These are phyloP conservation scores for Apophysomyces trapeziformis DNA, from an alignment of 371 early-diverging fungal genomes.

Conservation along the genomic window DNA sequence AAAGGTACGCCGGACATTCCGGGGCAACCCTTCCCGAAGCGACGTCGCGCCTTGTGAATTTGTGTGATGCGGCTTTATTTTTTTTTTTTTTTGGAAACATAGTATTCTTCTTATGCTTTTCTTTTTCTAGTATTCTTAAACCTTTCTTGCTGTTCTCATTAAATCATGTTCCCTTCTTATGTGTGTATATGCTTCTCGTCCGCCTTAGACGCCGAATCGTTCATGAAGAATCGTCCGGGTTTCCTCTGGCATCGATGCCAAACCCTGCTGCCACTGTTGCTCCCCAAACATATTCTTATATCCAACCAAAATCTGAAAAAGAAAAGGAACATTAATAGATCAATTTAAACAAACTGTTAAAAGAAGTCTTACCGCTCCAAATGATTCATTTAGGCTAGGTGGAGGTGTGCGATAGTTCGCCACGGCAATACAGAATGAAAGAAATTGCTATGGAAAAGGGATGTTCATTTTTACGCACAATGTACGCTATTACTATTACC, in stretches of 20 bases:
- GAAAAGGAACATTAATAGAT: neutral
- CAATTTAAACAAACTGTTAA: neutral
- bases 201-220: conserved; percentile 62
- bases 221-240: conserved; percentile 56
- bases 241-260: conserved; percentile 58
- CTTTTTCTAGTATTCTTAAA: conserved; percentile 23
- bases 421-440: conserved; percentile 69
- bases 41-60: no score
- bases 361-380: conserved; percentile 58
- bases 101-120: neutral
- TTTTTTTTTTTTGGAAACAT: no score
- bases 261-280: conserved; percentile 65
- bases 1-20: no score
- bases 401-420: conserved; percentile 68
- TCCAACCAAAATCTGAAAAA: conserved; percentile 60
- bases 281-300: conserved; percentile 75
- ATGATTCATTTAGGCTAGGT: conserved; percentile 63
- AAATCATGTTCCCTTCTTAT: neutral
- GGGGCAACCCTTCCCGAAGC: no score
- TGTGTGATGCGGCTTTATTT: no score
- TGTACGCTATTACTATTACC: conserved; percentile 23
- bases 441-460: conserved; percentile 46
- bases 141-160: conserved; percentile 21
- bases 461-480: neutral
- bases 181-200: neutral